Evolutionary conservation across 2,329 filamentous ascomycete species (phyloP).

Genomic region (Fusarium temperatum): DNA sequence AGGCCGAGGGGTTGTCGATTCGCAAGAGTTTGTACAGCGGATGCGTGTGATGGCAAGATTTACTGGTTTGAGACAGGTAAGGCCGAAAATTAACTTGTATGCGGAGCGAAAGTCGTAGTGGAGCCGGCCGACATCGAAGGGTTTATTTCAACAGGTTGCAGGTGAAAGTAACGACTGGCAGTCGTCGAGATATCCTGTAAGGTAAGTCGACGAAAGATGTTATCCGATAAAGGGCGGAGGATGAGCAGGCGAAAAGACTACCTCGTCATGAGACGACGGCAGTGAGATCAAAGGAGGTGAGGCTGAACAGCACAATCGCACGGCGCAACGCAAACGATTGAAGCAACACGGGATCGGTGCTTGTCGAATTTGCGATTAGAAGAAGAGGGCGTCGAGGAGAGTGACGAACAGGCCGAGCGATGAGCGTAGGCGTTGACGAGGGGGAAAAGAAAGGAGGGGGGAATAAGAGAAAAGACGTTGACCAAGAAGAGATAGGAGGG

Average conservation of each 20-base stretch:
- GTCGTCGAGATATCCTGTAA: conserved; percentile 41
- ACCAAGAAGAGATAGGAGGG: conserved; percentile 39
- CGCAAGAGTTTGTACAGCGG: conserved; percentile 6
- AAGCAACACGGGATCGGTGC: conserved; percentile 36
- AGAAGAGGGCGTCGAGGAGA: conserved; percentile 36
- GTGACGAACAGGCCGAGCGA: conserved; percentile 40
- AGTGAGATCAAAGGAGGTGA: conserved; percentile 29
- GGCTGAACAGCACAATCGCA: conserved; percentile 22
- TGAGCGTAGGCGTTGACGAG: conserved; percentile 42
- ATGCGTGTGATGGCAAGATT: conserved; percentile 20
- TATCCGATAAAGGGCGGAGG: conserved; percentile 31
- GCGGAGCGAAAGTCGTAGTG: conserved; percentile 38
- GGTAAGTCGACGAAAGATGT: conserved; percentile 42
- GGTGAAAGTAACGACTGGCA: conserved; percentile 44
- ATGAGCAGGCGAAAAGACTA: conserved; percentile 28
- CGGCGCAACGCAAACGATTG: conserved; percentile 33
- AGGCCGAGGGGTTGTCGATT: conserved; percentile 22
- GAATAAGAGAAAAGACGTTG: conserved; percentile 36
- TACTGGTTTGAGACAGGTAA: conserved; percentile 1
- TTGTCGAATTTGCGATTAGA: conserved; percentile 34
- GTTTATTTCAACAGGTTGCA: conserved; percentile 34
- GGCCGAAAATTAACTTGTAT: conserved; percentile 31
- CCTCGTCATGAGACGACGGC: conserved; percentile 38
- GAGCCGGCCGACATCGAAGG: conserved; percentile 43
- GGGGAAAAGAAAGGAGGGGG: conserved; percentile 37